Evolutionary conservation across 805 yeast species (phyloP).

Genomic region (Ogataea chonburiensis): DNA sequence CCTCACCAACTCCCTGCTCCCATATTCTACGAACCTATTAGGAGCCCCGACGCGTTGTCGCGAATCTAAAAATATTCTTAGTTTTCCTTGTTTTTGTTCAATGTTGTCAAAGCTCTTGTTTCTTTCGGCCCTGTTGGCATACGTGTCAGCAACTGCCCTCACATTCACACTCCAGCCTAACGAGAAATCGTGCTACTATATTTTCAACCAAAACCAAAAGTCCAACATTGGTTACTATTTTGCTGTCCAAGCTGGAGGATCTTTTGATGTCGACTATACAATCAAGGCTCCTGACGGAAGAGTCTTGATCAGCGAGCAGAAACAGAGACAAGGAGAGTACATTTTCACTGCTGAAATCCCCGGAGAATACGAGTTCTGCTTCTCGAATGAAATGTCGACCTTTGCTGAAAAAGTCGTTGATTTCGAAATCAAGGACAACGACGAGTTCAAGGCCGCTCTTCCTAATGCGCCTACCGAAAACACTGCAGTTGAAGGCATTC

Average conservation of each 20-base stretch:
- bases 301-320: conserved; percentile 50
- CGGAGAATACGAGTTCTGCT: conserved; percentile 90
- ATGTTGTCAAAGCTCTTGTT: conserved; percentile 8
- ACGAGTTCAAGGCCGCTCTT: conserved; percentile 58
- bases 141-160: conserved; percentile 51
- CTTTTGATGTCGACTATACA: conserved; percentile 75
- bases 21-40: too few species aligned
- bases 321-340: conserved; percentile 79
- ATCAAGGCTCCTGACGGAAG: conserved; percentile 58
- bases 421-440: conserved; percentile 65
- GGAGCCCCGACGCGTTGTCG: conserved; percentile 14
- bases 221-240: conserved; percentile 71
- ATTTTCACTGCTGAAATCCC: conserved; percentile 57
- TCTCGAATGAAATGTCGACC: conserved; percentile 77
- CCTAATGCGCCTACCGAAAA: conserved; percentile 59
- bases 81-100: conserved; percentile 3
- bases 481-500: conserved; percentile 55
- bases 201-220: conserved; percentile 58
- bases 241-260: conserved; percentile 80
- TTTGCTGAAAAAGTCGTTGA: conserved; percentile 81
- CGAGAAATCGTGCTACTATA: conserved; percentile 69
- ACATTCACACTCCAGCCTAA: conserved; percentile 76
- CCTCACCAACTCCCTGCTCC: too few species aligned
- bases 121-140: conserved; percentile 7
- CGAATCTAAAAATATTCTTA: conserved; percentile 10